These are phyloP conservation scores for Dryas alaskensis DNA, from an alignment of 306 rosid genomes.

Conservation along the genomic window DNA sequence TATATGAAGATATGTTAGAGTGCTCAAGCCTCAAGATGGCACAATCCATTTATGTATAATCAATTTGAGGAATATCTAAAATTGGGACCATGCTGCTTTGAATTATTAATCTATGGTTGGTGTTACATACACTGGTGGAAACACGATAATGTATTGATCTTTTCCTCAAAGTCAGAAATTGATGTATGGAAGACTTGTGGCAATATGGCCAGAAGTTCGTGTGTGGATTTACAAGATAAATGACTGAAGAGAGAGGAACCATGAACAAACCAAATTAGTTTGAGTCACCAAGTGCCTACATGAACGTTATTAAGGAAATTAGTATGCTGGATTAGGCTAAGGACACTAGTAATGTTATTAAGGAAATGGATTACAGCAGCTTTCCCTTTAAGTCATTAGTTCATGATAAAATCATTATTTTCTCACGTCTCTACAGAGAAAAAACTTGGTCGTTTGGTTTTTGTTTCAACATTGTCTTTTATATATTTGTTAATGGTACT, in stretches of 20 bases:
- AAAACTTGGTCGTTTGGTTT: neutral
- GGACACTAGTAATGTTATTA: too few species aligned
- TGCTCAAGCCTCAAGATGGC: neutral
- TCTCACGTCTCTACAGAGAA: too few species aligned
- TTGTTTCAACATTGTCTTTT: neutral
- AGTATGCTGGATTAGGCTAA: too few species aligned
- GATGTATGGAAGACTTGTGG: too few species aligned
- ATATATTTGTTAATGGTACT: neutral
- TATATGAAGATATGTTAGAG: neutral
- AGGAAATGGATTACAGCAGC: neutral
- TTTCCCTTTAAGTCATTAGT: neutral
- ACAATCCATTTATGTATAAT: neutral
- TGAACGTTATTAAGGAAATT: neutral
- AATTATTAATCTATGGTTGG: neutral
- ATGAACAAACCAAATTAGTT: too few species aligned
- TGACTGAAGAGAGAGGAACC: too few species aligned
- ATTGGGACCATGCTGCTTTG: constrained; percentile 1
- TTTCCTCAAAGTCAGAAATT: neutral
- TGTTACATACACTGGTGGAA: too few species aligned
- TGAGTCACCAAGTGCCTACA: too few species aligned
- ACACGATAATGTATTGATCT: neutral
- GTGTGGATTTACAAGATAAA: too few species aligned
- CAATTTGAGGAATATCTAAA: neutral
- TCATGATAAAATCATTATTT: too few species aligned
- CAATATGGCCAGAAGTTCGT: too few species aligned